phyloP scores from a whole-genome alignment of 371 early-diverging fungal species.

The Choanephora cucurbitarum region DNA sequence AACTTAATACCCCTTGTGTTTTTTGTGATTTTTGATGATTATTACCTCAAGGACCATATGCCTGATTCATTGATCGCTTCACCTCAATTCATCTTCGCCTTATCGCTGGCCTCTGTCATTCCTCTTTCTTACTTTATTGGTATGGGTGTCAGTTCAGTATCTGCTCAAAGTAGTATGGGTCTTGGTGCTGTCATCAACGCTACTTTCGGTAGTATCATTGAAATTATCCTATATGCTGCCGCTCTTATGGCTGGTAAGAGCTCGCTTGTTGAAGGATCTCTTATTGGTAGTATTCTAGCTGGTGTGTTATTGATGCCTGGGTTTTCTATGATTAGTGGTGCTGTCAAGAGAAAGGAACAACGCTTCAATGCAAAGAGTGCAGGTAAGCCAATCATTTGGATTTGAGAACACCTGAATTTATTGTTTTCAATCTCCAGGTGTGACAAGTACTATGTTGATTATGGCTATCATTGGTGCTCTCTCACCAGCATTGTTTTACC shows the following conservation, averaged over 20 bases:
- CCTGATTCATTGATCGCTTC: constrained; percentile 62
- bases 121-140: constrained; percentile 97
- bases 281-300: constrained; percentile 91
- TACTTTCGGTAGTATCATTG: constrained; percentile 95
- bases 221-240: constrained; percentile 89
- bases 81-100: constrained; percentile 69
- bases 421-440: constrained; percentile 55
- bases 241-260: constrained; percentile 90
- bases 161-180: constrained; percentile 91
- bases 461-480: constrained; percentile 92
- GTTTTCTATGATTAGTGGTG: constrained; percentile 92
- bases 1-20: constrained; percentile 83
- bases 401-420: background rate
- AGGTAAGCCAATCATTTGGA: constrained; percentile 34
- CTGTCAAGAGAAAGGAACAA: constrained; percentile 89
- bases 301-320: constrained; percentile 93
- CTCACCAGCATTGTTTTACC: constrained; percentile 93
- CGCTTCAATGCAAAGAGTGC: constrained; percentile 93
- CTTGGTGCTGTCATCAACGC: constrained; percentile 97
- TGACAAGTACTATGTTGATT: constrained; percentile 94
- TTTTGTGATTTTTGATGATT: constrained; percentile 80
- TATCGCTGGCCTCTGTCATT: constrained; percentile 82
- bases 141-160: constrained; percentile 94
- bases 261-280: constrained; percentile 86
- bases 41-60: constrained; percentile 62